phyloP scores from a whole-genome alignment of 176 grass and related monocot species.

The Ananas comosus region DNA sequence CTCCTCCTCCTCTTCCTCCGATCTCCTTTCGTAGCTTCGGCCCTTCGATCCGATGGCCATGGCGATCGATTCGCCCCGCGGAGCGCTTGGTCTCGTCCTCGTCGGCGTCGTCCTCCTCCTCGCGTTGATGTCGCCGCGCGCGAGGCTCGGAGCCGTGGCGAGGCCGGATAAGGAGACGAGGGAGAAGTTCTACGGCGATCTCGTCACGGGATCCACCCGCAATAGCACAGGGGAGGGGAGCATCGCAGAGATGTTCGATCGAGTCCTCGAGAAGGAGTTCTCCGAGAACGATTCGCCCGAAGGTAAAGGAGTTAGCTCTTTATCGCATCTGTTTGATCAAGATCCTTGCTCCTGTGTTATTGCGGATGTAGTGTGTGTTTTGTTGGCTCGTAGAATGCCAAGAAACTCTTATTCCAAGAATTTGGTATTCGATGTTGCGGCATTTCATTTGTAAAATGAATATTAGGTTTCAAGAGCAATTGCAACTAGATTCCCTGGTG shows the following conservation, averaged over 20 bases:
- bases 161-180: constrained; percentile 83
- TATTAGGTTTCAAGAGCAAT: background rate
- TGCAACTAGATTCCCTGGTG: background rate
- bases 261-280: constrained; percentile 98
- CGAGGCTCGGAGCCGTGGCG: constrained; percentile 11
- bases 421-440: background rate
- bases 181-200: constrained; percentile 85
- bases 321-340: background rate
- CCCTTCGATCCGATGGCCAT: constrained; percentile 6
- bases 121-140: background rate
- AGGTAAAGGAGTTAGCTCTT: constrained; percentile 31
- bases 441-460: background rate
- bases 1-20: background rate
- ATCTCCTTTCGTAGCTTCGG: background rate
- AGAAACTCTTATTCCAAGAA: background rate
- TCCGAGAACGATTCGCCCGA: constrained; percentile 70
- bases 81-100: constrained; percentile 9
- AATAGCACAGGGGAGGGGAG: constrained; percentile 64
- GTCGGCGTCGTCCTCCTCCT: background rate
- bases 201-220: constrained; percentile 43
- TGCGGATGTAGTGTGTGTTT: background rate
- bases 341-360: background rate
- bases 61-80: constrained; percentile 2
- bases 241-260: constrained; percentile 95
- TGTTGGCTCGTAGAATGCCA: background rate